These are phyloP conservation scores for Boechera stricta DNA, from an alignment of 345 rosid genomes.

Conservation along the genomic window DNA sequence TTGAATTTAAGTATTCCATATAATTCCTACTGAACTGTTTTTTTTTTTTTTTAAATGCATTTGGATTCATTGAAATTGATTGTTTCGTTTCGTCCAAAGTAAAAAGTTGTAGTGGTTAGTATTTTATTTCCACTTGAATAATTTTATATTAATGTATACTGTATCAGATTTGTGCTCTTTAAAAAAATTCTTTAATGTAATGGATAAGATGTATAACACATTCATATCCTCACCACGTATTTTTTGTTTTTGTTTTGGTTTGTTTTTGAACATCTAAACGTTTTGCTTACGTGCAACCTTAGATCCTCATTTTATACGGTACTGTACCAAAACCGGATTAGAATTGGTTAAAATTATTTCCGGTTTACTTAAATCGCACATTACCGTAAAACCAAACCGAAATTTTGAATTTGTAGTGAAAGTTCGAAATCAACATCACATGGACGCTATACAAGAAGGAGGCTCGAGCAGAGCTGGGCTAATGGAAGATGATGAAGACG, in stretches of 20 bases:
- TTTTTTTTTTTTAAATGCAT: not conserved
- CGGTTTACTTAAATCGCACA: not conserved
- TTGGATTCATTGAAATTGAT: not conserved
- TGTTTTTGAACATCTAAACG: not conserved
- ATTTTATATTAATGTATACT: not conserved
- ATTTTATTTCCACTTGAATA: not conserved
- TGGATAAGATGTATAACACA: not conserved
- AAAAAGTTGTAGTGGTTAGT: not conserved
- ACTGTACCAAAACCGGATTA: conserved; percentile 2
- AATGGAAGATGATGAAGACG: conserved; percentile 44
- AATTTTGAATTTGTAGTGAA: conserved; percentile 3
- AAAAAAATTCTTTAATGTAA: not conserved
- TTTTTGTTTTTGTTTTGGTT: not conserved
- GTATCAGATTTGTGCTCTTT: not conserved
- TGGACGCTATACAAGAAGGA: conserved; percentile 61
- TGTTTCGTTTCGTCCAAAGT: not conserved
- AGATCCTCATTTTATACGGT: not conserved
- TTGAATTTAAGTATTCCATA: not conserved
- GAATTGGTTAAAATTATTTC: not conserved
- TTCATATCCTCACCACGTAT: not conserved
- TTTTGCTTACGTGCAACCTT: not conserved
- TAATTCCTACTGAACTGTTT: not conserved
- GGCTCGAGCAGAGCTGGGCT: conserved; percentile 48
- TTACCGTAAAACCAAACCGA: conserved; percentile 23
- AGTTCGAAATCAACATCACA: conserved; percentile 29